phyloP scores from a whole-genome alignment of 2,329 filamentous ascomycete species.

The Xenoacremonium recifei region DNA sequence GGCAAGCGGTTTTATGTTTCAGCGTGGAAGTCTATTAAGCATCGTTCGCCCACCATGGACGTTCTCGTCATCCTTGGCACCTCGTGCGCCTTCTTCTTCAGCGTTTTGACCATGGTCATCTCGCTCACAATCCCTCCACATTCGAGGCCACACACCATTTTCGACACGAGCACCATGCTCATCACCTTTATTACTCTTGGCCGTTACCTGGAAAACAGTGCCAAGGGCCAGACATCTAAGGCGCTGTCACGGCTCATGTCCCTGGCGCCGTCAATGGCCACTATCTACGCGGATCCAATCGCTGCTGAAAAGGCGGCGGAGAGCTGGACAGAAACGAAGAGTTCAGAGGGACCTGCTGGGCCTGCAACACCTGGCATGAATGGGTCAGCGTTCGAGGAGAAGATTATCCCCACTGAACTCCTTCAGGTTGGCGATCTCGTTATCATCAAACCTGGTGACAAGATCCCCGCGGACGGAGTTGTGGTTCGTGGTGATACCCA shows the following conservation, averaged over 20 bases:
- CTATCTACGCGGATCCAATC: conserved; percentile 92
- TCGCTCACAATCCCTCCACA: conserved; percentile 76
- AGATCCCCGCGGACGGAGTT: conserved; percentile 89
- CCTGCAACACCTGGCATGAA: conserved; percentile 32
- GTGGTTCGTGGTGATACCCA: conserved; percentile 89
- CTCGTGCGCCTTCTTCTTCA: conserved; percentile 95
- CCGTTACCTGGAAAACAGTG: conserved; percentile 87
- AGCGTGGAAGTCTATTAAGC: conserved; percentile 89
- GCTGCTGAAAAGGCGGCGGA: conserved; percentile 89
- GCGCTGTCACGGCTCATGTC: conserved; percentile 94
- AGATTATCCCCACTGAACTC: conserved; percentile 86
- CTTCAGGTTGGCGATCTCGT: conserved; percentile 94
- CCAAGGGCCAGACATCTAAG: conserved; percentile 94
- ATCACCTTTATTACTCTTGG: conserved; percentile 94
- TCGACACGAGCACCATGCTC: conserved; percentile 97
- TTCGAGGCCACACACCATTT: conserved; percentile 79
- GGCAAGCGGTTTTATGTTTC: conserved; percentile 91
- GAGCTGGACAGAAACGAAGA: conserved; percentile 54
- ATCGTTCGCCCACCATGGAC: conserved; percentile 94
- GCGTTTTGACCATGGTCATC: conserved; percentile 80
- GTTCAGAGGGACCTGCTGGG: conserved; percentile 41
- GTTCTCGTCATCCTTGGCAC: conserved; percentile 93
- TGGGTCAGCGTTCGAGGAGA: conserved; percentile 73
- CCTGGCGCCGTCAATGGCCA: conserved; percentile 91
- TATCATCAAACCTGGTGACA: conserved; percentile 89